phyloP scores from a whole-genome alignment of 345 rosid species.

The Murraya paniculata region DNA sequence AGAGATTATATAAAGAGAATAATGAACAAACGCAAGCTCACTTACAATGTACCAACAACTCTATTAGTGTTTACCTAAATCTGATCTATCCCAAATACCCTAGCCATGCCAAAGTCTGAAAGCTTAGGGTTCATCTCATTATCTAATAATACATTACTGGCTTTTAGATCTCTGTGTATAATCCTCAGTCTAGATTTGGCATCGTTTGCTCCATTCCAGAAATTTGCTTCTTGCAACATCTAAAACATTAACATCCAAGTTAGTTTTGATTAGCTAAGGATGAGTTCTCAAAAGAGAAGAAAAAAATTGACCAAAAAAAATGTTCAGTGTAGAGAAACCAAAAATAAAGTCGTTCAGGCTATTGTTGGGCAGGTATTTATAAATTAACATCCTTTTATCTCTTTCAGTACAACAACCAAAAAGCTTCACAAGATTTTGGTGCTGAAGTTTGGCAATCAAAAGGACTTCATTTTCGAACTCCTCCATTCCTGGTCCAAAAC shows the following conservation, averaged over 20 bases:
- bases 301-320: neutral
- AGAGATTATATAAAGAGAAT: too few species aligned
- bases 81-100: conserved; percentile 41
- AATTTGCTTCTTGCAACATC: conserved; percentile 22
- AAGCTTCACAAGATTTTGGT: conserved; percentile 36
- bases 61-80: conserved; percentile 37
- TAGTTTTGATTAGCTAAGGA: neutral
- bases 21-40: neutral
- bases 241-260: conserved; percentile 1
- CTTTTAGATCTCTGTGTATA: conserved; percentile 49
- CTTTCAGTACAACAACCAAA: conserved; percentile 31
- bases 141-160: conserved; percentile 44
- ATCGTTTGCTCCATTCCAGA: conserved; percentile 26
- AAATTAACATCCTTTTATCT: conserved; percentile 30
- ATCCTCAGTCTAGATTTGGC: conserved; percentile 46
- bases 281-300: neutral
- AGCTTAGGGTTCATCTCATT: conserved; percentile 39
- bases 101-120: conserved; percentile 57
- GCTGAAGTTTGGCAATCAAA: conserved; percentile 33
- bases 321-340: too few species aligned
- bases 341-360: too few species aligned
- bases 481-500: conserved; percentile 28
- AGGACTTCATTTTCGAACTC: conserved; percentile 36
- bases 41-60: conserved; percentile 61
- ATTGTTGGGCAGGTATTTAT: conserved; percentile 33